phyloP scores from a whole-genome alignment of 805 yeast species.

The Saccharomycopsis lassenensis region DNA sequence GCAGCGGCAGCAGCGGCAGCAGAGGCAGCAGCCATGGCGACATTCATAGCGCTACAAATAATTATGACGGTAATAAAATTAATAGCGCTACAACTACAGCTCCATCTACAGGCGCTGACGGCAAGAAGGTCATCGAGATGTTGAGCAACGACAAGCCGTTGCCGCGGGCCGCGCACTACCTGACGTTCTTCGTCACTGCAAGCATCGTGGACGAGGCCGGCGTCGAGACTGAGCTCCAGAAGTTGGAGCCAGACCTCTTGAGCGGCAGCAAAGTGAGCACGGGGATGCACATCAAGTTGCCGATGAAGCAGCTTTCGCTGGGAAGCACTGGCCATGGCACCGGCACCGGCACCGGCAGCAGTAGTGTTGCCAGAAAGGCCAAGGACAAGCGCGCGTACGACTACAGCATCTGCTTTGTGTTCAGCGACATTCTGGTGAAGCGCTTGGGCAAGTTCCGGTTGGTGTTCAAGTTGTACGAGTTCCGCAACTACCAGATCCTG shows the following conservation, averaged over 20 bases:
- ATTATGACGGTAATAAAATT: background rate
- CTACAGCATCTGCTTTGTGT: constrained; percentile 23
- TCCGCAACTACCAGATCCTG: constrained; percentile 19
- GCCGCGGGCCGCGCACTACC: constrained; percentile 12
- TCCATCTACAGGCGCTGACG: constrained; percentile 1
- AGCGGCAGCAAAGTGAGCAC: constrained; percentile 13
- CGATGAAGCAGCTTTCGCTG: constrained; percentile 15
- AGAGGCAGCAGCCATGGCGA: background rate
- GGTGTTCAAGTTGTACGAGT: constrained; percentile 24
- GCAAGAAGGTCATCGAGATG: constrained; percentile 11
- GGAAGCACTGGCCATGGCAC: constrained; percentile 10
- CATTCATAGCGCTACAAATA: background rate
- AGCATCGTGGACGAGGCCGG: constrained; percentile 11
- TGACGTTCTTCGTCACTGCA: constrained; percentile 16
- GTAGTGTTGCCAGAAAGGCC: background rate
- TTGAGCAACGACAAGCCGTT: constrained; percentile 6
- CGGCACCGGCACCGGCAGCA: constrained; percentile 14
- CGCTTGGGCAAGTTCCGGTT: constrained; percentile 22
- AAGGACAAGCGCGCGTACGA: constrained; percentile 11
- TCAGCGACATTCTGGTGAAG: constrained; percentile 24
- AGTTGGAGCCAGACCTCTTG: constrained; percentile 4
- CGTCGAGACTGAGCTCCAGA: background rate
- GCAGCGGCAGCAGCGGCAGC: background rate
- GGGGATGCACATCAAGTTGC: constrained; percentile 17
- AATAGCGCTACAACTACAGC: background rate